Evolutionary conservation across 2,329 filamentous ascomycete species (phyloP).

Genomic region (Aspergillus sp.): DNA sequence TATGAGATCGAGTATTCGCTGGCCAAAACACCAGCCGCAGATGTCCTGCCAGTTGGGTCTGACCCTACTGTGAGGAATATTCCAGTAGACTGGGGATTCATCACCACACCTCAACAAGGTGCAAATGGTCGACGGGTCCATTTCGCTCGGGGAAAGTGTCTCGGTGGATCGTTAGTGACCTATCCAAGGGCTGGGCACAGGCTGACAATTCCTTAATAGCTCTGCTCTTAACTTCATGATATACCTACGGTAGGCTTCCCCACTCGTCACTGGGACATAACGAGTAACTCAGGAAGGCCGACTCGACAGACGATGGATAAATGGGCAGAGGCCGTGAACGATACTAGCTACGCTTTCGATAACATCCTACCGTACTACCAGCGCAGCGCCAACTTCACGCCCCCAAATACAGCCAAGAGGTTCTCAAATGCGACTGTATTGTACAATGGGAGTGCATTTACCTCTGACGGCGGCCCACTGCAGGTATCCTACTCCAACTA

Average conservation of each 20-base stretch:
- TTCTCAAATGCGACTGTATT: constrained; percentile 14
- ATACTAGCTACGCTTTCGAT: constrained; percentile 28
- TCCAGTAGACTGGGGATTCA: constrained; percentile 27
- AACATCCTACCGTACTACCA: constrained; percentile 27
- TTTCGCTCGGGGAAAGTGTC: constrained; percentile 22
- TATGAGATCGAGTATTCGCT: constrained; percentile 26
- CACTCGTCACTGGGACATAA: neutral
- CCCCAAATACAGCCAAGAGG: constrained; percentile 16
- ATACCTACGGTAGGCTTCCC: neutral
- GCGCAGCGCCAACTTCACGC: constrained; percentile 28
- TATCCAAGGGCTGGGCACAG: too few species aligned
- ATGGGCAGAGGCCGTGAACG: constrained; percentile 25
- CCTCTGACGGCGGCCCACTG: constrained; percentile 31
- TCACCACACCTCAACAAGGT: constrained; percentile 20
- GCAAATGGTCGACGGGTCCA: constrained; percentile 25
- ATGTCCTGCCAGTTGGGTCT: constrained; percentile 22
- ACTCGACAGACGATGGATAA: constrained; percentile 16
- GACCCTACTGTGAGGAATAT: constrained; percentile 17
- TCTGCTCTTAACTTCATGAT: constrained; percentile 2
- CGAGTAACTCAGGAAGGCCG: constrained; percentile 2
- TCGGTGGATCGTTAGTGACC: neutral
- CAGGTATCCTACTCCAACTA: constrained; percentile 45
- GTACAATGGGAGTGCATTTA: constrained; percentile 22
- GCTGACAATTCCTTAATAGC: neutral
- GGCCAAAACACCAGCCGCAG: constrained; percentile 20